Percentiles rank a stretch among this genome's conserved stretches.
Evolutionary conservation across 2,329 filamentous ascomycete species (phyloP).

Genomic region (Falciphora oryzae): DNA sequence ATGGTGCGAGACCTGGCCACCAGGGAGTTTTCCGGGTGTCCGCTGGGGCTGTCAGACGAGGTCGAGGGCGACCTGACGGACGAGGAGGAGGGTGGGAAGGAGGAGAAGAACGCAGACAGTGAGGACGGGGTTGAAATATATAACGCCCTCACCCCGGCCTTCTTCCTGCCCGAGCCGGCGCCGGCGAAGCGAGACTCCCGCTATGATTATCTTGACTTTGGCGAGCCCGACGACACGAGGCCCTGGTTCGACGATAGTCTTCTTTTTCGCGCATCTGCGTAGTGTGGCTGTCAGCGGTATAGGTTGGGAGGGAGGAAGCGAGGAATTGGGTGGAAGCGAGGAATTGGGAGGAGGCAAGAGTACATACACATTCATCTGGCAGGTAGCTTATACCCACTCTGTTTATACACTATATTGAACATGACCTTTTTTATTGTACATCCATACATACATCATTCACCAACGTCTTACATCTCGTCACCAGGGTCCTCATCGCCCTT

Average conservation of each 20-base stretch:
- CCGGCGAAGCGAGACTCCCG: background rate
- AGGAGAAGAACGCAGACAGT: background rate
- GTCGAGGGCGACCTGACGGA: background rate
- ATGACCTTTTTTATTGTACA: background rate
- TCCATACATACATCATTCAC: background rate
- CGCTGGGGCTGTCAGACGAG: background rate
- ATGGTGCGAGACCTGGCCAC: constrained; percentile 18
- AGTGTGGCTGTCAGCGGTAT: background rate
- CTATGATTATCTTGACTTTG: constrained; percentile 7
- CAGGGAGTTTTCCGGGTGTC: background rate
- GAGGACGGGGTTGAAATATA: background rate
- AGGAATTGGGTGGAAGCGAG: too few species aligned
- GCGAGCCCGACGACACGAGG: constrained; percentile 4
- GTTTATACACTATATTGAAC: background rate
- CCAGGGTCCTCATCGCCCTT: background rate
- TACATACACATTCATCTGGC: too few species aligned
- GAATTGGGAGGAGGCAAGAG: too few species aligned
- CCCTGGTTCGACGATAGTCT: background rate
- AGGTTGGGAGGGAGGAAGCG: too few species aligned
- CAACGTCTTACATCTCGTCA: background rate
- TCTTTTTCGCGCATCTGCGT: background rate
- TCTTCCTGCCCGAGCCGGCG: constrained; percentile 7
- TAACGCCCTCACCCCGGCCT: background rate
- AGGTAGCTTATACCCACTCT: background rate
- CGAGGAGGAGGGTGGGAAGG: background rate